Conservation (phyloP, 148 eudicot genomes). For the Chenopodium suecicum region DNA sequence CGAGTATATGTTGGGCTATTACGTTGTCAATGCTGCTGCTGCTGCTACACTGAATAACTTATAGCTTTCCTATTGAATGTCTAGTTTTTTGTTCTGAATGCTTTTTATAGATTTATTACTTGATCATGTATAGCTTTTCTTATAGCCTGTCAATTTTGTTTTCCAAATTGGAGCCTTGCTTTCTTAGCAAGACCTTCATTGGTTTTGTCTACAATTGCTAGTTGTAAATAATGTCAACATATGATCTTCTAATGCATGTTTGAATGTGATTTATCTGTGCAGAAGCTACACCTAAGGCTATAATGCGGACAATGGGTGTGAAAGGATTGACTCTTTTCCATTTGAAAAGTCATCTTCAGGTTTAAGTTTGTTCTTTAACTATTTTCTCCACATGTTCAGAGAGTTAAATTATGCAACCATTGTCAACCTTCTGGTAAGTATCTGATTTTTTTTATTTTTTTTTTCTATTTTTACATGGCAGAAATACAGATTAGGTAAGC, state of each 20-base stretch:
- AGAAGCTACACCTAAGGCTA: slow-evolving; percentile 83
- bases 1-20: not conserved
- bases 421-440: slow-evolving; percentile 1
- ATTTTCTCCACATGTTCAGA: not conserved
- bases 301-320: slow-evolving; percentile 83
- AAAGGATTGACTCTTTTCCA: slow-evolving; percentile 86
- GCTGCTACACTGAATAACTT: not conserved
- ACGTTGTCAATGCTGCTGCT: not conserved
- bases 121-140: too few species aligned
- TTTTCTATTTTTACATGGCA: slow-evolving; percentile 40
- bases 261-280: slow-evolving; percentile 28
- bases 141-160: not conserved
- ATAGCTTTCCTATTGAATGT: not conserved
- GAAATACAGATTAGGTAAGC: slow-evolving; percentile 90
- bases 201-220: not conserved
- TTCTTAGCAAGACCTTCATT: not conserved
- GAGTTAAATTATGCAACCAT: not conserved
- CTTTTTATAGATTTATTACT: not conserved
- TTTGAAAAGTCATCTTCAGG: slow-evolving; percentile 84
- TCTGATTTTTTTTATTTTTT: slow-evolving; percentile 18
- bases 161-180: not conserved
- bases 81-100: not conserved
- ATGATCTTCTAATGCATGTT: slow-evolving; percentile 15
- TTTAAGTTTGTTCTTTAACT: slow-evolving; percentile 20
- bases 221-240: not conserved